A percentile compares a stretch with the other conserved stretches of the same genome.
These are phyloP conservation scores for Diddensiella transvaalensis DNA, from an alignment of 805 yeast genomes.

Conservation along the genomic window DNA sequence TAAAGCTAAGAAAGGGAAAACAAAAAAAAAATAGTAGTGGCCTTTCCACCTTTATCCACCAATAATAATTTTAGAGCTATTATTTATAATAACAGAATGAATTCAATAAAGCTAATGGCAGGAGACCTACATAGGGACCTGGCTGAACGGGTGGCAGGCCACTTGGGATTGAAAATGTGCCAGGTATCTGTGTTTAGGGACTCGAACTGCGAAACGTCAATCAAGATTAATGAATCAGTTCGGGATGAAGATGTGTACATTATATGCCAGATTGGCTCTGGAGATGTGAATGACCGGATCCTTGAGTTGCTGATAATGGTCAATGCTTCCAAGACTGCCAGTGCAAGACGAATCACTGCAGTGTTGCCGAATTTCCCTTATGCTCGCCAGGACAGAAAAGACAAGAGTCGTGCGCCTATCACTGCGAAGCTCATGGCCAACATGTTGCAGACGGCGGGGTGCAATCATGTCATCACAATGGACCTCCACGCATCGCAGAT, in stretches of 20 bases:
- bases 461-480: constrained; percentile 94
- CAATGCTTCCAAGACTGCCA: constrained; percentile 91
- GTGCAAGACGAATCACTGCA: constrained; percentile 92
- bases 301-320: constrained; percentile 87
- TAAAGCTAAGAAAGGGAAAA: constrained; percentile 8
- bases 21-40: neutral
- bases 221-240: constrained; percentile 83
- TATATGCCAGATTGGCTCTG: constrained; percentile 71
- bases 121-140: constrained; percentile 68
- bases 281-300: constrained; percentile 78
- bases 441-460: constrained; percentile 90
- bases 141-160: constrained; percentile 67
- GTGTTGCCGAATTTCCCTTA: constrained; percentile 96
- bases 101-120: constrained; percentile 56
- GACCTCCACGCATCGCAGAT: constrained; percentile 97
- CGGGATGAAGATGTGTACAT: constrained; percentile 72
- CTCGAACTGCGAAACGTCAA: constrained; percentile 82
- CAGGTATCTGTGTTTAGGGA: constrained; percentile 78
- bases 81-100: too few relatives aligned
- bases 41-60: too few relatives aligned
- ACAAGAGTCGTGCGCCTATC: constrained; percentile 93
- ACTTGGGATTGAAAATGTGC: constrained; percentile 63
- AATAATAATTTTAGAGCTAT: too few relatives aligned
- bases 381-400: constrained; percentile 97
- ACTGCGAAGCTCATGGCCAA: constrained; percentile 95